Percentiles rank a stretch among this genome's conserved stretches.
These are phyloP conservation scores for Sclerotinia nivalis DNA, from an alignment of 2,329 filamentous ascomycete genomes.

Conservation along the genomic window DNA sequence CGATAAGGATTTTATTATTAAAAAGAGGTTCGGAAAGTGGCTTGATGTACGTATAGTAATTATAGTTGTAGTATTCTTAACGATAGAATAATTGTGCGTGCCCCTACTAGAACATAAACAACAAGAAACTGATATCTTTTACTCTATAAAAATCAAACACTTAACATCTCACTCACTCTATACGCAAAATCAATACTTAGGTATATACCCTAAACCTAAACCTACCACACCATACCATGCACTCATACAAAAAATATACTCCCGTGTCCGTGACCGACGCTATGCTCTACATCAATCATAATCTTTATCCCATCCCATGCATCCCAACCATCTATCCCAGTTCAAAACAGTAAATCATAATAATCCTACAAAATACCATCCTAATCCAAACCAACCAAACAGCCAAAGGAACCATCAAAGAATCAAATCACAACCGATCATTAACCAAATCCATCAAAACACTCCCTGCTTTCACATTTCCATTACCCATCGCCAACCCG, in stretches of 20 bases:
- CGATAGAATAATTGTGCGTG: neutral
- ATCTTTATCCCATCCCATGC: neutral
- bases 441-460: constrained; percentile 73
- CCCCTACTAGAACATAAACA: neutral
- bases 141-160: neutral
- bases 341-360: too few relatives aligned
- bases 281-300: neutral
- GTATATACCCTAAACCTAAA: neutral
- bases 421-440: constrained; percentile 46
- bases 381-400: neutral
- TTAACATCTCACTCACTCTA: neutral
- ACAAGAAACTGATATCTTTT: neutral
- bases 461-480: constrained; percentile 24
- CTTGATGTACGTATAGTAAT: neutral
- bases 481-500: constrained; percentile 57
- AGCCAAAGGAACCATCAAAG: neutral
- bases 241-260: neutral
- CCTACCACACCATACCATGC: too few relatives aligned
- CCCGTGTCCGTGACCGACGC: neutral
- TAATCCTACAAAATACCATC: constrained; percentile 5
- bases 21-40: too few relatives aligned
- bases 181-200: neutral
- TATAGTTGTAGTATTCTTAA: too few relatives aligned
- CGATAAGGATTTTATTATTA: too few relatives aligned
- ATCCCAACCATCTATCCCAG: too few relatives aligned